Percentiles rank a stretch among this genome's conserved stretches.
Conservation (phyloP, 208 protist genomes). For the Wallacemonas collosoma region DNA sequence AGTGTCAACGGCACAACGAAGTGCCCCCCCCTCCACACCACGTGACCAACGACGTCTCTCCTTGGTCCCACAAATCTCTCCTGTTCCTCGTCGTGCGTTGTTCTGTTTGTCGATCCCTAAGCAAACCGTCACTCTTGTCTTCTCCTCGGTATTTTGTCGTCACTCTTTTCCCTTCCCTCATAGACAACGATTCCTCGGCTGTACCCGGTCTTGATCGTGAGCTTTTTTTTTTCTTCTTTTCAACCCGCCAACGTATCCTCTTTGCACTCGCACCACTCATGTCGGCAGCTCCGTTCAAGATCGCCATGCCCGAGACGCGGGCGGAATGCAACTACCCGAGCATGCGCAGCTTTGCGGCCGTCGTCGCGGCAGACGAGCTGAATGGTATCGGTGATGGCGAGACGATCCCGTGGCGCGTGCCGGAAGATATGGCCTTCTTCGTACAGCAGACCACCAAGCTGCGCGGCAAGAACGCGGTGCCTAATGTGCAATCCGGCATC, state of each 20-base stretch:
- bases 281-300: constrained; percentile 50
- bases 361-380: constrained; percentile 75
- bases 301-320: constrained; percentile 64
- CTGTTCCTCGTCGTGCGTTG: too few relatives aligned
- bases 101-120: too few relatives aligned
- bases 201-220: neutral
- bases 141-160: too few relatives aligned
- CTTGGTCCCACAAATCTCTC: too few relatives aligned
- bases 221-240: constrained; percentile 19
- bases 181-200: too few relatives aligned
- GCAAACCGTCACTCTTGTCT: too few relatives aligned
- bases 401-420: constrained; percentile 84
- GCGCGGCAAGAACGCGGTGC: constrained; percentile 54
- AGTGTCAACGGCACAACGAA: too few relatives aligned
- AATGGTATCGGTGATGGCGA: constrained; percentile 83
- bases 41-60: too few relatives aligned
- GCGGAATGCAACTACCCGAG: constrained; percentile 46
- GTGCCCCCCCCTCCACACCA: too few relatives aligned
- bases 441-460: constrained; percentile 79
- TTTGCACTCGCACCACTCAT: neutral
- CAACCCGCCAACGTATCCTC: too few relatives aligned
- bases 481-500: constrained; percentile 28
- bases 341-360: constrained; percentile 67
- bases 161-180: too few relatives aligned
- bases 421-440: constrained; percentile 91